A percentile compares a stretch with the other conserved stretches of the same genome.
Evolutionary conservation across 306 rosid genomes (phyloP).

Genomic region (Inga leiocalycina): DNA sequence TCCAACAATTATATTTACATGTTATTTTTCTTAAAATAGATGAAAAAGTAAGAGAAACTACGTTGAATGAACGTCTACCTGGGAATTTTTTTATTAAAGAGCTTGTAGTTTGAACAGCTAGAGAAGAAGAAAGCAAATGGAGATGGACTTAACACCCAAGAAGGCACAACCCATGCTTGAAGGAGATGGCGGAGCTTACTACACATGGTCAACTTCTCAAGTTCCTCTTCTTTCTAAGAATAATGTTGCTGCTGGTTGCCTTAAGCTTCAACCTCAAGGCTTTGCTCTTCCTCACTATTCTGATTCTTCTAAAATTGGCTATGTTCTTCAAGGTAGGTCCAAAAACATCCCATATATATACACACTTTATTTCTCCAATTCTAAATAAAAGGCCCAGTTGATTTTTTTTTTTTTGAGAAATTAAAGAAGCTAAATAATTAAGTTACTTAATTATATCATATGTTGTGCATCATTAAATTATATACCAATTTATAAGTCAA

Average conservation of each 20-base stretch:
- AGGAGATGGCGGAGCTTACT: conserved; percentile 68
- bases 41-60: not conserved
- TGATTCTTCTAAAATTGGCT: conserved; percentile 54
- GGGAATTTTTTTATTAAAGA: not conserved
- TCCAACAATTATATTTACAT: too few species aligned
- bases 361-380: too few species aligned
- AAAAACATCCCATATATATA: not conserved
- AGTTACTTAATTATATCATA: too few species aligned
- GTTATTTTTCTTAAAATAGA: not conserved
- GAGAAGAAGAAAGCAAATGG: conserved; percentile 18
- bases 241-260: conserved; percentile 57
- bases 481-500: too few species aligned
- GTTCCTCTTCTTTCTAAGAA: conserved; percentile 37
- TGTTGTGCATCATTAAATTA: too few species aligned
- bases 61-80: not conserved
- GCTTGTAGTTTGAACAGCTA: not conserved
- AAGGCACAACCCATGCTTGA: conserved; percentile 35
- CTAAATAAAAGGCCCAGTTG: too few species aligned
- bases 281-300: conserved; percentile 74
- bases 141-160: conserved; percentile 52
- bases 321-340: conserved; percentile 52
- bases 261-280: conserved; percentile 55
- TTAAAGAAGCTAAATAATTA: too few species aligned
- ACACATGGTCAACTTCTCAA: conserved; percentile 52
- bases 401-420: too few species aligned